Evolutionary conservation across 176 grass and related monocot genomes (phyloP).

Genomic region (Chloris gayana): DNA sequence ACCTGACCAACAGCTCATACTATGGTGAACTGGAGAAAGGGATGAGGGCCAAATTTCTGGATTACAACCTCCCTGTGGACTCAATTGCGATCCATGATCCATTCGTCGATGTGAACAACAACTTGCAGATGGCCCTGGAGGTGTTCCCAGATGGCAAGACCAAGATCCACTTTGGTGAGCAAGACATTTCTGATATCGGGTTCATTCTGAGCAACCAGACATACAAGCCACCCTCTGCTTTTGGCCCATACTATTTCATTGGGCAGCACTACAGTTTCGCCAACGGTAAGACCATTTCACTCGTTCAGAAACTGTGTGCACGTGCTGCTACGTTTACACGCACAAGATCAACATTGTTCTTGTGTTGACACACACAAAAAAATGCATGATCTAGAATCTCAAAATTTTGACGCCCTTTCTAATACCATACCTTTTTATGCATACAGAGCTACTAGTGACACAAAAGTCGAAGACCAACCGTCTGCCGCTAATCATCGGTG

Average conservation of each 20-base stretch:
- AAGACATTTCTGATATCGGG: conserved; percentile 46
- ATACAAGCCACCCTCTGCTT: conserved; percentile 43
- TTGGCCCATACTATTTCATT: conserved; percentile 75
- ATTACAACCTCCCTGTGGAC: conserved; percentile 32
- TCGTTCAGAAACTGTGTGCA: neutral
- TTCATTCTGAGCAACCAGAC: conserved; percentile 80
- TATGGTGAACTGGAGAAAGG: conserved; percentile 39
- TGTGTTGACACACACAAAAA: neutral
- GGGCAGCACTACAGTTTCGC: conserved; percentile 43
- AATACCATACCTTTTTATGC: neutral
- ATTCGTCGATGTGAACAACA: conserved; percentile 46
- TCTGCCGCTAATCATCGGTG: conserved; percentile 57
- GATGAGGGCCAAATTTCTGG: conserved; percentile 40
- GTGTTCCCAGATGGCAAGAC: conserved; percentile 57
- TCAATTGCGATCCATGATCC: conserved; percentile 53
- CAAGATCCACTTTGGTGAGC: conserved; percentile 46
- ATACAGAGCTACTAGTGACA: neutral
- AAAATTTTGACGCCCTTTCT: neutral
- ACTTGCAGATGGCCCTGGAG: conserved; percentile 53
- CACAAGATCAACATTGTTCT: neutral
- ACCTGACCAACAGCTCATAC: conserved; percentile 58
- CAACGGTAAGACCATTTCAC: conserved; percentile 47
- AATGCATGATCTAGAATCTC: too few relatives aligned
- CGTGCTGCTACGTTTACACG: neutral
- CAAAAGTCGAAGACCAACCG: conserved; percentile 34